A percentile compares a stretch with the other conserved stretches of the same genome.
Evolutionary conservation across 2,329 filamentous ascomycete species (phyloP).

Genomic region (Aureobasidium sp.): DNA sequence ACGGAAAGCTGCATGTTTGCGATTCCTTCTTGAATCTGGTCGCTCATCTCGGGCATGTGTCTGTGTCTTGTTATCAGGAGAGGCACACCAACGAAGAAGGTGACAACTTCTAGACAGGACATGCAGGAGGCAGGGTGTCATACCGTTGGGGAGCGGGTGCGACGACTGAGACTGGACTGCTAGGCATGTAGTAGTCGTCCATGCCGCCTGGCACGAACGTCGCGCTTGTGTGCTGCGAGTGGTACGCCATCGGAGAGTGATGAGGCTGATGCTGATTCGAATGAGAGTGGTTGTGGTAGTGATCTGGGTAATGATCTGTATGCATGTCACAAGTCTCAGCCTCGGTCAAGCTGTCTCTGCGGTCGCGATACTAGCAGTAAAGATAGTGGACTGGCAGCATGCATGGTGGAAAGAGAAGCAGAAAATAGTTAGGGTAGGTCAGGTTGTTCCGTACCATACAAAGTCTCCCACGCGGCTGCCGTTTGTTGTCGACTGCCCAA

Average conservation of each 20-base stretch:
- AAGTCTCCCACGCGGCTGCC: background rate
- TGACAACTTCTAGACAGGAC: background rate
- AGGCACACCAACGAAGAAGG: background rate
- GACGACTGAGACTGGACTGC: constrained; percentile 50
- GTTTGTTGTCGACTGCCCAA: background rate
- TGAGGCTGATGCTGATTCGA: background rate
- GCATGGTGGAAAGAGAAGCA: background rate
- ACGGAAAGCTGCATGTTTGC: constrained; percentile 64
- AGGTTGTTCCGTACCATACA: background rate
- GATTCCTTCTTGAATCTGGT: constrained; percentile 92
- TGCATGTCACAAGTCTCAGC: background rate
- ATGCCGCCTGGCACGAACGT: constrained; percentile 61
- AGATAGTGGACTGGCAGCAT: background rate
- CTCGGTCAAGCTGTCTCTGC: background rate
- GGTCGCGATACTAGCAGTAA: background rate
- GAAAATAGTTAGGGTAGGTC: background rate
- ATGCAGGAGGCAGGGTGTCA: constrained; percentile 22
- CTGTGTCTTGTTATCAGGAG: constrained; percentile 37
- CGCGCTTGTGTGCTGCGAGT: constrained; percentile 29
- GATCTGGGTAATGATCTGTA: background rate
- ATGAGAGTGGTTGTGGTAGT: background rate
- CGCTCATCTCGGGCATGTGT: constrained; percentile 89
- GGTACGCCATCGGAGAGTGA: background rate
- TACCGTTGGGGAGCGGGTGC: constrained; percentile 64
- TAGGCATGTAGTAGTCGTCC: constrained; percentile 60